Evolutionary conservation across 257 asterid genomes (phyloP), one percentile per base, ranked within the genome.

Genomic region (Solanum appendiculatum): DNA sequence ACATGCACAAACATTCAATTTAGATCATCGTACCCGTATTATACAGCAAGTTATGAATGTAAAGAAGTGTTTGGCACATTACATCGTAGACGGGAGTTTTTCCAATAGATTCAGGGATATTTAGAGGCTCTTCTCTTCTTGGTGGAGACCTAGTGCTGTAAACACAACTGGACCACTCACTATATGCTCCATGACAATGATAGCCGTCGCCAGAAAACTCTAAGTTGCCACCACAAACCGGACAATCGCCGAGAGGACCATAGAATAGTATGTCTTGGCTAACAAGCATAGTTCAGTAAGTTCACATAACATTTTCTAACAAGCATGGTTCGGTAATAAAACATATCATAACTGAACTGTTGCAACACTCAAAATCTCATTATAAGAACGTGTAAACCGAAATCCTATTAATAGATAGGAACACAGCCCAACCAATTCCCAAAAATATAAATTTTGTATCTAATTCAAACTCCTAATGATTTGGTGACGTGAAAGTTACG

Each of bases 141-240:
- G 96, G 97, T 31, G 98, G 98, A 82, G 92, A 91, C 77, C 6
- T 88, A 1, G 98, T 90, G 69, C 84, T n/a, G 54, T 16, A 97
- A 6, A 85, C 88, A 92, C 99, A 97, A 69, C 89, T 90, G 33
- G 98, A 91, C 99, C 99, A 95, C 80, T 92, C 99, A 10, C 92
- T 93, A 37, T 92, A 94, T 1, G 86, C 77, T 10, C 99, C 99
- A 9, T 7, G 63, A 88, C 99, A 97, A 10, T 84, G 5, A 89
- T 93, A 95, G 16, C 54, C 60, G 39, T 40, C 21, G 3, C 88
- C 89, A 5, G 92, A 40, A 66, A 83, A 82, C 86, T 85, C 91
- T 81, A 97, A 78, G 0, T n/a, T 3, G 40, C 95, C 92, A 7
- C 92, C 90, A 63, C 99, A 97, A 0, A 91, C 77, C 0, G 94